Conservation (phyloP, 805 yeast genomes). For the Saccharomyces eubayanus region DNA sequence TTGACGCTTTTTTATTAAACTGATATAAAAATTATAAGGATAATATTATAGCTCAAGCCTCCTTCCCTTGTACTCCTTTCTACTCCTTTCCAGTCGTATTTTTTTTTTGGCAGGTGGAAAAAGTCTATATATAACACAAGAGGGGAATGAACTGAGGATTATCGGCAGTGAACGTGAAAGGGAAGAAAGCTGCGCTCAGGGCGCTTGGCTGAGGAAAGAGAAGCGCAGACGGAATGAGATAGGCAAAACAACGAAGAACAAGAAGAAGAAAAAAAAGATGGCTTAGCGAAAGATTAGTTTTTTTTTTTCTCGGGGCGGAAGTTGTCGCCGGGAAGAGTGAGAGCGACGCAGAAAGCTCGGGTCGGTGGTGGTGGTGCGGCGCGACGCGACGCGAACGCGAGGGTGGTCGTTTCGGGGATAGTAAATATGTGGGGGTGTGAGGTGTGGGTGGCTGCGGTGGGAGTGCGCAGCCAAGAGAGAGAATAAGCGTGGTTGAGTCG, state of each 20-base stretch:
- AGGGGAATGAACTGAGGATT: not conserved
- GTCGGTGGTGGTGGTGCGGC: not conserved
- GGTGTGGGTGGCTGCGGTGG: not conserved
- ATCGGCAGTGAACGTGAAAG: not conserved
- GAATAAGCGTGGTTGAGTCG: not conserved
- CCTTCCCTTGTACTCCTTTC: not conserved
- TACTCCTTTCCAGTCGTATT: conserved; percentile 1
- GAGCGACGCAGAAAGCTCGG: not conserved
- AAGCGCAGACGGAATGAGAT: too few relatives aligned
- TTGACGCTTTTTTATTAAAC: not conserved
- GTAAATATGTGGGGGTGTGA: not conserved
- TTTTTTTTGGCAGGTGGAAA: not conserved
- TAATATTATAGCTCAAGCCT: not conserved
- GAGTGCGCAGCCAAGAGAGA: not conserved
- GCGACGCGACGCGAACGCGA: not conserved
- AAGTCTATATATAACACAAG: not conserved
- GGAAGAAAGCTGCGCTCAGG: not conserved
- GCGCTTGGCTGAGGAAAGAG: not conserved
- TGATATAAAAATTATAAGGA: not conserved
- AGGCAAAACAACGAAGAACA: not conserved
- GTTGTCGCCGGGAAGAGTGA: not conserved
- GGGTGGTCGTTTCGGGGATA: not conserved
- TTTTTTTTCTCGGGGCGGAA: not conserved
- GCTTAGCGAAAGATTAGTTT: not conserved
- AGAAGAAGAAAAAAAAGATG: not conserved